Evolutionary conservation across 768 basidiomycete genomes (phyloP).

Genomic region (Lentinula boryana): DNA sequence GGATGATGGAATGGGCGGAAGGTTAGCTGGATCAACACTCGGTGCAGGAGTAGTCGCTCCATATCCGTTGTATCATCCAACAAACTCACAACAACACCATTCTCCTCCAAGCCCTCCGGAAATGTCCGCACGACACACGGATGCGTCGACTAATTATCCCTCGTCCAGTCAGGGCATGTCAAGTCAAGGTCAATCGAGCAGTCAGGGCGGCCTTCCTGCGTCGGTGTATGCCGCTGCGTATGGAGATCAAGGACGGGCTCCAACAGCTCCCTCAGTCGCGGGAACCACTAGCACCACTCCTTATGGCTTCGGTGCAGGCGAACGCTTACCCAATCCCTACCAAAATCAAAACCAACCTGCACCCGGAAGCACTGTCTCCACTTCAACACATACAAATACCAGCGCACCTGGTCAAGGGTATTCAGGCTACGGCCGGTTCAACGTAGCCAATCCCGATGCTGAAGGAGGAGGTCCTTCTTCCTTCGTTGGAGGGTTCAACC

Average conservation of each 20-base stretch:
- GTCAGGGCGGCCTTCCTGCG: neutral
- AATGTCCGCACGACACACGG: neutral
- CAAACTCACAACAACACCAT: neutral
- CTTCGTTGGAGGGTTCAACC: neutral
- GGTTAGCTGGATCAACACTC: neutral
- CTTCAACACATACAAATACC: neutral
- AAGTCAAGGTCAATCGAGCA: neutral
- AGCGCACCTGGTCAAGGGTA: neutral
- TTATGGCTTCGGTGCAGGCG: neutral
- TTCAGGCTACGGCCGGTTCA: neutral
- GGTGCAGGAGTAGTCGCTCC: constrained; percentile 3
- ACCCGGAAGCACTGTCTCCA: neutral
- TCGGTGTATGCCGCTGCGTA: constrained; percentile 1
- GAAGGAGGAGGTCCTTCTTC: neutral
- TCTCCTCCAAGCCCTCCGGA: neutral
- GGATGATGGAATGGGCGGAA: constrained; percentile 3
- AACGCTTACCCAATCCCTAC: neutral
- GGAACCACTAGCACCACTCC: neutral
- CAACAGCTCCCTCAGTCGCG: neutral
- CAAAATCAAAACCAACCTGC: neutral
- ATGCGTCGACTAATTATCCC: neutral
- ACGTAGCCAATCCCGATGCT: neutral
- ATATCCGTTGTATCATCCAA: constrained; percentile 2
- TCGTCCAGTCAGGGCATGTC: neutral
- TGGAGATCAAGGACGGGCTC: neutral